Base-by-base conservation (phyloP, 306 rosid genomes). In the Cucurbita maxima region DNA sequence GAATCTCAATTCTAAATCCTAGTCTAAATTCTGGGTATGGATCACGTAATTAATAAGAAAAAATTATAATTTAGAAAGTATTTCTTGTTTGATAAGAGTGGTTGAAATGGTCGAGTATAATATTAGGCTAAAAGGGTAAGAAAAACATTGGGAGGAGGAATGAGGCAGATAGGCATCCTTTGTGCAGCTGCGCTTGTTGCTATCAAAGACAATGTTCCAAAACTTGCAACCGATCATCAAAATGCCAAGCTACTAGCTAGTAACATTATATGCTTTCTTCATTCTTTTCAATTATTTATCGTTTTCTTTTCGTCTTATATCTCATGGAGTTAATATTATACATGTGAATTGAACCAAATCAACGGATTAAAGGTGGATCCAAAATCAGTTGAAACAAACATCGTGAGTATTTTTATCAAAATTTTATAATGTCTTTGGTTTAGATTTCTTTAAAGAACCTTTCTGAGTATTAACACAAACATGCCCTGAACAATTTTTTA, bases 141-240 rank as follows among this genome's bases (percentile, higher is more conserved):
- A 71, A 94, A 94, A 82, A 85, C 96, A 72, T 83, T 94, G 71
- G 98, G 98, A 22, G 98, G 98, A 57, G 98, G 96, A 75, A 94
- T 90, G 98, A 94, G 96, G 78, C 97, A 94, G 81, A 30, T 85
- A 1, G 98, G 98, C 8, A 76, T 90, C 76, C 90, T 94, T 40
- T 89, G 97, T 48, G 97, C 96, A 7, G 97, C 96, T 8, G 96
- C 96, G 60, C 79, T 94, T 44, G 86, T 94, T 66, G 98, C 87
- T 40, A 73, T 94, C 4, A 84, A 85, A 53, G 96, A 94, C 60
- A 89, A 88, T 84, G 81, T 85, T 47, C 80, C 51, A 53, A 89
- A 86, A 77, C 95, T 94, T 18, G 91, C 82, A 71, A 81, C 78
- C 5, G 98, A 94, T 83, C 98, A 94, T 86, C 82, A 83, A 80